A percentile compares a stretch with the other conserved stretches of the same genome.
phyloP scores from a whole-genome alignment of 148 eudicot genomes.

The Pouteria glomerata region DNA sequence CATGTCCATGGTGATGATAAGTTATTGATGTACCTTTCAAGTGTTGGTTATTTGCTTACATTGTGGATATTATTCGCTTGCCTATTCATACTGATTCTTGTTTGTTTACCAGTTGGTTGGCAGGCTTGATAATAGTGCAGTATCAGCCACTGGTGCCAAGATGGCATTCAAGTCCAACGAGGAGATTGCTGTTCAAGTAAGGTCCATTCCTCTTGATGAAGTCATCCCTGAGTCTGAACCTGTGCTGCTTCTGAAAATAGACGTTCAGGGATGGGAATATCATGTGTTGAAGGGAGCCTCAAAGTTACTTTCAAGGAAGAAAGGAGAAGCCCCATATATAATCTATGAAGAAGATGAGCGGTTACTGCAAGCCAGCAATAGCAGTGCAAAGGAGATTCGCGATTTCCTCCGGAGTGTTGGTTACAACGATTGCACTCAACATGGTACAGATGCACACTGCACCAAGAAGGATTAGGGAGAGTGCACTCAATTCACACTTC shows the following conservation, averaged over 20 bases:
- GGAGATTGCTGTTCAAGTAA: slow-evolving; percentile 73
- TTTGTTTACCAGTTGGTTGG: slow-evolving; percentile 63
- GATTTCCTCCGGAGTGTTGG: slow-evolving; percentile 65
- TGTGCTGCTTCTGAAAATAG: slow-evolving; percentile 21
- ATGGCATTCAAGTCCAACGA: slow-evolving; percentile 89
- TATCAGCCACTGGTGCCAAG: slow-evolving; percentile 88
- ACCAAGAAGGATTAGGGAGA: slow-evolving; percentile 41
- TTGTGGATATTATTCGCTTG: neutral
- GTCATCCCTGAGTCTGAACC: slow-evolving; percentile 13
- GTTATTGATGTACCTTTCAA: neutral
- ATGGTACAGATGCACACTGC: slow-evolving; percentile 94
- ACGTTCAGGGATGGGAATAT: slow-evolving; percentile 87
- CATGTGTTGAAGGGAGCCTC: slow-evolving; percentile 89
- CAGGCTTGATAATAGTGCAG: slow-evolving; percentile 92
- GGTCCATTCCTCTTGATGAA: slow-evolving; percentile 69
- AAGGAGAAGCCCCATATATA: slow-evolving; percentile 77
- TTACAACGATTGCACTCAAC: slow-evolving; percentile 64
- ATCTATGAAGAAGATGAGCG: slow-evolving; percentile 96
- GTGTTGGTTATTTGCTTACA: neutral
- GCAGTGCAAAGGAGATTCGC: slow-evolving; percentile 76
- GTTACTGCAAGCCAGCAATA: slow-evolving; percentile 85
- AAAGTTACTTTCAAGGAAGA: slow-evolving; percentile 70
- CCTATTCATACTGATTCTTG: slow-evolving; percentile 3
- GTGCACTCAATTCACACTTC: neutral
- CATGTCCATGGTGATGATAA: neutral